Percentiles rank a stretch among this genome's conserved stretches.
These are phyloP conservation scores for Peronospora farinosa DNA, from an alignment of 352 stramenopile genomes.

Conservation along the genomic window DNA sequence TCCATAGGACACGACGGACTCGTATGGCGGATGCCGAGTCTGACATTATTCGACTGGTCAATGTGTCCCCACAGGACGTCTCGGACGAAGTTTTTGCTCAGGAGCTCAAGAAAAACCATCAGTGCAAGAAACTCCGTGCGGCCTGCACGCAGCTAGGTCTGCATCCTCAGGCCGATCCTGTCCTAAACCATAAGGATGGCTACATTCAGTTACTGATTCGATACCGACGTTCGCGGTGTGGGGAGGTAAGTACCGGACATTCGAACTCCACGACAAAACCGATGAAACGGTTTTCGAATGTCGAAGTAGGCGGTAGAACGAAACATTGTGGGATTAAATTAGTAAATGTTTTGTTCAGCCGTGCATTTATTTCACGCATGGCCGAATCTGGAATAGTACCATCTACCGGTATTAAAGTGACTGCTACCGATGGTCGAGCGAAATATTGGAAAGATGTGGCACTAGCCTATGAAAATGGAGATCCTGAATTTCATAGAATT, in stretches of 20 bases:
- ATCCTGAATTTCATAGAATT: conserved; percentile 7
- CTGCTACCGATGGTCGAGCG: background rate
- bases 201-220: conserved; percentile 8
- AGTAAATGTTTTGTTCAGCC: conserved; percentile 17
- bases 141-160: conserved; percentile 12
- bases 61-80: conserved; percentile 5
- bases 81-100: conserved; percentile 10
- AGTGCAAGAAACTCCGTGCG: conserved; percentile 8
- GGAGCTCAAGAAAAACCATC: conserved; percentile 6
- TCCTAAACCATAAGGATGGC: conserved; percentile 12
- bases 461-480: background rate
- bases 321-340: conserved; percentile 16
- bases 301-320: conserved; percentile 5
- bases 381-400: conserved; percentile 10
- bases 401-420: conserved; percentile 7
- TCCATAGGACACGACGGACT: background rate
- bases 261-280: conserved; percentile 3
- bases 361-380: conserved; percentile 8
- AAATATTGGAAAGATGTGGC: conserved; percentile 21
- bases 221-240: conserved; percentile 11
- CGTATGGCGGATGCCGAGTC: background rate
- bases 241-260: conserved; percentile 8
- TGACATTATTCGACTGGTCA: conserved; percentile 3
- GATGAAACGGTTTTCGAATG: background rate
- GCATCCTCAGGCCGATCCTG: conserved; percentile 13